Conservation (phyloP, 345 rosid species). For the Moringa oleifera region DNA sequence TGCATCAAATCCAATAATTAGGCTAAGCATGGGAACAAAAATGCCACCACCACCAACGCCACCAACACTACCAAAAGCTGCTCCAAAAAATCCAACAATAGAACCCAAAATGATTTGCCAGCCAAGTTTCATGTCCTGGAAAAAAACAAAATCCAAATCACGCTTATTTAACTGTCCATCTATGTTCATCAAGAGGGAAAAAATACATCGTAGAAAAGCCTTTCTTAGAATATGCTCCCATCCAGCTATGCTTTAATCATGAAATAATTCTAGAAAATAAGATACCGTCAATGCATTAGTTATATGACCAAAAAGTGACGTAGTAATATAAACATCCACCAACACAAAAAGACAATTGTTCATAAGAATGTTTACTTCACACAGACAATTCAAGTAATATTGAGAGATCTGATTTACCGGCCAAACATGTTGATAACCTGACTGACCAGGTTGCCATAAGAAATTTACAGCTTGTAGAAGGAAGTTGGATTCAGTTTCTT, state of each 20-base stretch:
- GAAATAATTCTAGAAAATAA: too few relatives aligned
- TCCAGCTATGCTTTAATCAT: too few relatives aligned
- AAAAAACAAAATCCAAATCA: not conserved
- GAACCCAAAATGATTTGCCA: conserved; percentile 68
- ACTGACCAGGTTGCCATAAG: conserved; percentile 42
- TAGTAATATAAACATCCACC: too few relatives aligned
- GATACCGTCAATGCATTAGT: too few relatives aligned
- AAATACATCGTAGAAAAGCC: too few relatives aligned
- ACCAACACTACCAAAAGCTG: conserved; percentile 89
- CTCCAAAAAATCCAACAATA: conserved; percentile 74
- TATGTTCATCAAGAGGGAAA: not conserved
- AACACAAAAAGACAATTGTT: not conserved
- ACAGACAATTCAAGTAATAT: too few relatives aligned
- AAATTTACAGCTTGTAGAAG: conserved; percentile 24
- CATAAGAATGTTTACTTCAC: not conserved
- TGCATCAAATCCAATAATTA: conserved; percentile 76
- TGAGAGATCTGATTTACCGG: conserved; percentile 39
- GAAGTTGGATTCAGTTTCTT: conserved; percentile 24
- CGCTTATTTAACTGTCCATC: too few relatives aligned
- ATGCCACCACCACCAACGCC: conserved; percentile 96
- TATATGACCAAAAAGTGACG: too few relatives aligned
- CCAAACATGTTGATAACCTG: conserved; percentile 67
- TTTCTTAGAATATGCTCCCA: too few relatives aligned
- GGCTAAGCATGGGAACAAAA: conserved; percentile 74
- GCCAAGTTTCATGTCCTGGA: conserved; percentile 63